Evolutionary conservation across 73 alveolate genomes (phyloP), one percentile per base, ranked within the genome.

Genomic region (Tetrahymena thermophila): DNA sequence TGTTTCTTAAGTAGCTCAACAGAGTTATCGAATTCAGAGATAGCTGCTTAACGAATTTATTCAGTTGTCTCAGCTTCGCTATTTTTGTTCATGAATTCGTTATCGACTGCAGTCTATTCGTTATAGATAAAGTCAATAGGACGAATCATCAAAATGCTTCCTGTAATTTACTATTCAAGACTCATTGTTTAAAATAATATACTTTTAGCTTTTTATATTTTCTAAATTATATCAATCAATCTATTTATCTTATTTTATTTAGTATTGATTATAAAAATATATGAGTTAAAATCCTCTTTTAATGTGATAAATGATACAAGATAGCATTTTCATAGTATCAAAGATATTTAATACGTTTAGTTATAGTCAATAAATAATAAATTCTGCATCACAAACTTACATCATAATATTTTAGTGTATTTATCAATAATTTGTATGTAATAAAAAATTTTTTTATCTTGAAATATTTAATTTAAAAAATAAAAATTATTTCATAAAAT

Each of bases 81-180:
- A 40, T 95, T 96, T 57, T 98, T 96, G 58, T 97, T 93, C 98
- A 97, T 97, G 93, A 98, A 98, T 16, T 96, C 97, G 94, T 98
- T 98, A 85, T 98, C 98, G 35, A 84, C 93, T 40, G 97, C 98
- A 5, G 99, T 97, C 96, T 98, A 97, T 43, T 96, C 97, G 55
- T 98, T 98, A 50, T 96, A 93, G 96, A 94, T 97, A 95, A 98
- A 98, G 94, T 96, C 94, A 44, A 98, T 97, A 19, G 99, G 99
- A 94, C 96, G 97, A 56, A 98, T 98, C 98, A 98, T 94, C 94
- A 97, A 83, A 25, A 98, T 96, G 34, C 96, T 98, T 23, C 94
- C 84, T 6, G 99, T 84, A 93, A 95, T 71, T 71, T 71, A n/a
- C 37, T 71, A 31, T 28, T 71, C 89, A 71, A 71, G 89, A 19